Evolutionary conservation across 345 rosid genomes (phyloP).

Genomic region (Eucalyptus cloeziana): DNA sequence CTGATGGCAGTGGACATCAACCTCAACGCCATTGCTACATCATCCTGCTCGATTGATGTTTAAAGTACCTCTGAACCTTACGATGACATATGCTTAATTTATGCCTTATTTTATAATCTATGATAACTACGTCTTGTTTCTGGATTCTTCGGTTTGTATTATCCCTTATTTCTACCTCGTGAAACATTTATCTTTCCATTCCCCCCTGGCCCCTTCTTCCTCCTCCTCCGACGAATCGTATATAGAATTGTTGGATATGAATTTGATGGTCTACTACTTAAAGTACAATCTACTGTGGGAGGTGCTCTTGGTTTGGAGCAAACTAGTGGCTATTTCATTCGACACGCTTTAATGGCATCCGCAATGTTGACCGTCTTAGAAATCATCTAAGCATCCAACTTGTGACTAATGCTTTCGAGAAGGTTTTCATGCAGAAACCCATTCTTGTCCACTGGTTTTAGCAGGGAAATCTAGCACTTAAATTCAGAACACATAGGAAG

Average conservation of each 20-base stretch:
- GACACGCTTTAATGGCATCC: no score
- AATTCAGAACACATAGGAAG: no score
- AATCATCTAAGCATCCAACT: conserved; percentile 30
- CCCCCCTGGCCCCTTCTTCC: no score
- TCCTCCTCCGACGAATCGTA: no score
- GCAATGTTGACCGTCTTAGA: no score
- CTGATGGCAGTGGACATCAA: background rate
- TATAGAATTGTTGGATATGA: no score
- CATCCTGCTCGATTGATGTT: background rate
- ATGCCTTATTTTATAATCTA: background rate
- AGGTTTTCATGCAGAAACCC: conserved; percentile 25
- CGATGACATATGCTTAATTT: background rate
- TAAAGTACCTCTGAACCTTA: background rate
- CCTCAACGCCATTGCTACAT: background rate
- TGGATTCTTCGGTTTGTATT: background rate
- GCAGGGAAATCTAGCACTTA: no score
- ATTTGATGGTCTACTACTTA: no score
- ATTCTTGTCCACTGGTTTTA: background rate
- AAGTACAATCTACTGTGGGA: no score
- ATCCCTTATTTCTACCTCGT: background rate
- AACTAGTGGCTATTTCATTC: no score
- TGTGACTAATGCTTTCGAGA: conserved; percentile 18
- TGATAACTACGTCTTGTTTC: background rate
- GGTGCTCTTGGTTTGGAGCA: no score
- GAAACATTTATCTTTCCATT: background rate